Base-by-base conservation (phyloP, 2,329 filamentous ascomycete genomes). In the Endothia cerciana region DNA sequence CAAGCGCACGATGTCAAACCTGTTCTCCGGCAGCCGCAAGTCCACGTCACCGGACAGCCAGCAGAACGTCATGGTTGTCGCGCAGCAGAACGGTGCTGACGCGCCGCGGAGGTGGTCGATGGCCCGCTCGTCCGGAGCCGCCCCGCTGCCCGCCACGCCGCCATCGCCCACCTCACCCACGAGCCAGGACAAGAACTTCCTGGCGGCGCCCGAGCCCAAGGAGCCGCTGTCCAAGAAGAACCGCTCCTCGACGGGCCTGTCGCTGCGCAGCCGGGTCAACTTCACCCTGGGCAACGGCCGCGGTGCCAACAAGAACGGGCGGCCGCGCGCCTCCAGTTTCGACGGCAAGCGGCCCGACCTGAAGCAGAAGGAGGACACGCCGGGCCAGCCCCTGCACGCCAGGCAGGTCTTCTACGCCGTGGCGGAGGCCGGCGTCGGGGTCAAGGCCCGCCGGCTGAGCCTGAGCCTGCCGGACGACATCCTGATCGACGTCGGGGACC, bases 371-470 rank as follows among this genome's bases (percentile, higher is more conserved):
- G 73, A 75, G 38, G 68, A 73, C 51, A 74, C 49, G 69, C 43
- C 73, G 71, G 56, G 73, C 73, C 33, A 71, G 67, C 38, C 59
- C 66, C 30, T 61, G 65, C 49, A 49, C 68, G 68, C 53, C 65
- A 68, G 73, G 19, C 71, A 73, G 5, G 70, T 72, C 25, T 66
- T 73, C 17, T 80, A 77, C 45, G 73, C 82, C 53, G 78, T 87
- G 1, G 90, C 91, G 1, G 87, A 88, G 62, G 85, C 85, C 28
- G 91, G 91, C 15, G 90, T 89, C 22, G 91, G 91, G 11, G 84
- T 91, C 75, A 94, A 94, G 79, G 89, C 91, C 38, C 85, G 91
- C n/a, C 88, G 91, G 60, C 82, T 94, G 79, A 94, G 91, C 73
- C 76, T 92, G 59, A 90, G 85, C 72, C 80, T 93, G 33, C 89